Base-by-base conservation (phyloP, 257 asterid species). In the Eustoma russellianum region DNA sequence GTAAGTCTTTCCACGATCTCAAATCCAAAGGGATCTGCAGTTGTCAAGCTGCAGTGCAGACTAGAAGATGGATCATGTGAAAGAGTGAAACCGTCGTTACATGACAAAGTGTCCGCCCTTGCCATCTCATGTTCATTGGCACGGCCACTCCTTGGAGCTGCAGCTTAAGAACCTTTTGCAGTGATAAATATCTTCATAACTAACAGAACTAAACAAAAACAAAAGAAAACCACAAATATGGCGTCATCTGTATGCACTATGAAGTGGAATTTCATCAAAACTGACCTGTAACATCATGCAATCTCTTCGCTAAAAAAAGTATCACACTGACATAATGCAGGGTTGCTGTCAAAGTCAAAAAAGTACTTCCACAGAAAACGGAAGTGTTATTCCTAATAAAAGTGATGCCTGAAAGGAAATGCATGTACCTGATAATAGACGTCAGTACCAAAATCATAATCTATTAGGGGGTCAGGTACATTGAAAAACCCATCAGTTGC, bases 91-190 rank as follows among this genome's bases (percentile, higher is more conserved):
- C 98, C 98, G 50, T 81, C 88, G 62, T 76, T 79, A 88, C 95
- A 82, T 50, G 82, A 70, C 53, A 61, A 48, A 63, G 71, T 61
- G 61, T 85, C 94, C 66, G 85, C 97, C 81, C 78, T 85, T 2
- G 82, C 81, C 79, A 72, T 69, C 76, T 88, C 98, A 66, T 85
- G 93, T 68, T 85, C 78, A 67, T 92, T 96, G 46, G 78, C 85
- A 68, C 88, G 87, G 60, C 94, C 95, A 76, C 72, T 85, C 82
- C 87, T 91, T 67, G 85, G 97, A 74, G 84, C 98, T 87, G 92
- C 67, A 54, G 59, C 51, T 70, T 30, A 51, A 52, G 59, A 65
- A 58, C 48, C 51, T 10, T 38, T 38, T 38, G 43, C 43, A 38
- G 43, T 38, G 43, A 38, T 14, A 48, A 47, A 62, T 41, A 66